phyloP scores from a whole-genome alignment of 192 early-diverging fungal species.

The Phycomyces blakesleeanus region DNA sequence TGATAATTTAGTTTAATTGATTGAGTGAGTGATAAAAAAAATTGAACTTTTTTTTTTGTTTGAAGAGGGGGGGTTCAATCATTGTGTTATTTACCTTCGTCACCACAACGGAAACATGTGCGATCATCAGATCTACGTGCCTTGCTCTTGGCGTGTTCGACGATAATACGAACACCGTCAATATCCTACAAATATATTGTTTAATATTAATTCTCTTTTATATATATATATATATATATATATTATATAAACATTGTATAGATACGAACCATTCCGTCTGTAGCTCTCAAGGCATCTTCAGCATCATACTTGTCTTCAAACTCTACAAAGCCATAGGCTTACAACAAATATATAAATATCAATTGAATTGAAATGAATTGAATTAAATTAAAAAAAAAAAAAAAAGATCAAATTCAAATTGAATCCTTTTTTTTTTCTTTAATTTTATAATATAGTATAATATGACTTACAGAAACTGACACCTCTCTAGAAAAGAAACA shows the following conservation, averaged over 20 bases:
- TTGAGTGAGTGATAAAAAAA: too few species aligned
- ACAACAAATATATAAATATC: too few species aligned
- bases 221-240: too few species aligned
- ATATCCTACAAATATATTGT: constrained; percentile 1
- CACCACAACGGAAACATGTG: constrained; percentile 22
- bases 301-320: constrained; percentile 47
- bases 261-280: constrained; percentile 27
- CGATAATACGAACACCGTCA: constrained; percentile 22
- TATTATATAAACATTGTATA: too few species aligned
- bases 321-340: constrained; percentile 52
- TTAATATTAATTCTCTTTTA: too few species aligned
- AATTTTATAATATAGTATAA: too few species aligned
- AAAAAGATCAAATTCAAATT: too few species aligned
- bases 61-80: too few species aligned
- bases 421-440: too few species aligned
- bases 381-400: too few species aligned
- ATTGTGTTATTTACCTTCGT: constrained; percentile 1
- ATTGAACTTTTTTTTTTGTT: too few species aligned
- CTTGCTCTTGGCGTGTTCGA: constrained; percentile 22
- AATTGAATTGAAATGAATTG: too few species aligned
- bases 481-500: constrained; percentile 7
- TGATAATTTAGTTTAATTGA: background rate
- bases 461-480: constrained; percentile 14
- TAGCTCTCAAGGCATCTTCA: constrained; percentile 32
- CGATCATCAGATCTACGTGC: constrained; percentile 11